These are phyloP conservation scores for Pseudozyma sp. DNA, from an alignment of 1,284 basidiomycete genomes.

Conservation along the genomic window DNA sequence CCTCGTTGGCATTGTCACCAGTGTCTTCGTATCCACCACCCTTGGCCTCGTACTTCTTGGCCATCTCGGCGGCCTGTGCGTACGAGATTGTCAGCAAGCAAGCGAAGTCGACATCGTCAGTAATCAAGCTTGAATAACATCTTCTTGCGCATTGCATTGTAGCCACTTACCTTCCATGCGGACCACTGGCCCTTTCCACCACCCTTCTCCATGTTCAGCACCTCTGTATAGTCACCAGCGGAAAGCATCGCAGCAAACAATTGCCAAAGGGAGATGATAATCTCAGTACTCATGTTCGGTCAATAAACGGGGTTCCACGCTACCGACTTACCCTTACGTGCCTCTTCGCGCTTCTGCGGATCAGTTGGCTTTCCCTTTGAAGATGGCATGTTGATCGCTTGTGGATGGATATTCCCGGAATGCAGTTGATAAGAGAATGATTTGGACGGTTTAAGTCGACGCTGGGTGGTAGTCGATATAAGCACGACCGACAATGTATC, in stretches of 20 bases:
- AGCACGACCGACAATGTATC: background rate
- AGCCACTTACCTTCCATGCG: constrained; percentile 65
- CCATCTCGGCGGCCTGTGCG: constrained; percentile 66
- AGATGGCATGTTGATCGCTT: constrained; percentile 64
- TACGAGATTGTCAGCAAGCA: background rate
- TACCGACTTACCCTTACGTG: constrained; percentile 62
- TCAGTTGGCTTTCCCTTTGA: constrained; percentile 71
- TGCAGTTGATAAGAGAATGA: background rate
- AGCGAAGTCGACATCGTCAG: background rate
- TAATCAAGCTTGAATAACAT: background rate
- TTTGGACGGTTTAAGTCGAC: background rate
- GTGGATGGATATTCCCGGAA: no score
- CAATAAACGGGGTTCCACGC: background rate
- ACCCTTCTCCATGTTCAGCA: constrained; percentile 69
- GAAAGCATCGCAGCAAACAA: background rate
- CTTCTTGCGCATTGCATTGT: background rate
- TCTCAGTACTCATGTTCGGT: background rate
- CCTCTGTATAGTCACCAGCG: constrained; percentile 18
- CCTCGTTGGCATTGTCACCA: constrained; percentile 70
- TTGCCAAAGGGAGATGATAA: background rate
- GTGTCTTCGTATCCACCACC: constrained; percentile 70
- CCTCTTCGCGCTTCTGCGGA: constrained; percentile 70
- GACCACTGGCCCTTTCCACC: constrained; percentile 70
- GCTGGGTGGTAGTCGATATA: background rate
- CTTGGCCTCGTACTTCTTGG: constrained; percentile 70